A percentile compares a stretch with the other conserved stretches of the same genome.
Evolutionary conservation across 352 stramenopile species (phyloP).

Genomic region (Phytophthora sansomeana): DNA sequence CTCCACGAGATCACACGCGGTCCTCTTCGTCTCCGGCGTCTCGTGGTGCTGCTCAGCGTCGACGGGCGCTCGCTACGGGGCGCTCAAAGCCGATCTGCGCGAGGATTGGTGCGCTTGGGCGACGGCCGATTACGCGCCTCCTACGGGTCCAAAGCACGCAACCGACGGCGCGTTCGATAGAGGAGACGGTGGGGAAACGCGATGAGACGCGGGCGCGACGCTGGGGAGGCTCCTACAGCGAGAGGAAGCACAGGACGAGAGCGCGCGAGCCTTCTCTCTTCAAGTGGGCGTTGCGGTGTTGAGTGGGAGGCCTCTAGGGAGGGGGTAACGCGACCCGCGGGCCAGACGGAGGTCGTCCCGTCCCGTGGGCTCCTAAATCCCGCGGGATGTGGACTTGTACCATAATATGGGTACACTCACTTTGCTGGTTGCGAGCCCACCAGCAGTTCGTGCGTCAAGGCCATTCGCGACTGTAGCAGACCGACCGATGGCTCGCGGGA

Average conservation of each 20-base stretch:
- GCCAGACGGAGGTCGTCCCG: not conserved
- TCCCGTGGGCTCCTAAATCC: slow-evolving; percentile 5
- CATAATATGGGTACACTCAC: slow-evolving; percentile 26
- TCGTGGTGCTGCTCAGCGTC: slow-evolving; percentile 30
- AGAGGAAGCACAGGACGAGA: slow-evolving; percentile 15
- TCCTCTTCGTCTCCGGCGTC: slow-evolving; percentile 26
- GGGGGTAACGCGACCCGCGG: slow-evolving; percentile 23
- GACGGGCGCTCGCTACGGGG: slow-evolving; percentile 9
- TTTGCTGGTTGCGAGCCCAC: slow-evolving; percentile 45
- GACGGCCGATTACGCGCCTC: slow-evolving; percentile 15
- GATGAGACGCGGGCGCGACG: not conserved
- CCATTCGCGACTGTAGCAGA: slow-evolving; percentile 28
- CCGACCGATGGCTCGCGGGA: slow-evolving; percentile 45
- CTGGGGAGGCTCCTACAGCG: slow-evolving; percentile 10
- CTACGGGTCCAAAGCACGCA: slow-evolving; percentile 2
- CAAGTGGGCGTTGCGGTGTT: slow-evolving; percentile 36
- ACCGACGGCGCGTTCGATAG: slow-evolving; percentile 15
- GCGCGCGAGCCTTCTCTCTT: slow-evolving; percentile 42
- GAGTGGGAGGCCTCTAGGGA: slow-evolving; percentile 25
- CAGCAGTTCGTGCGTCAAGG: slow-evolving; percentile 16
- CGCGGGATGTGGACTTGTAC: slow-evolving; percentile 14
- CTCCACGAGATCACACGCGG: slow-evolving; percentile 49
- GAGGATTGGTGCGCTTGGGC: slow-evolving; percentile 9
- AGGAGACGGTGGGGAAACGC: slow-evolving; percentile 15
- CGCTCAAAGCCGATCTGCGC: slow-evolving; percentile 17